Percentiles rank a stretch among this genome's conserved stretches.
Conservation (phyloP, 768 basidiomycete species). For the Tulasnella sp. region DNA sequence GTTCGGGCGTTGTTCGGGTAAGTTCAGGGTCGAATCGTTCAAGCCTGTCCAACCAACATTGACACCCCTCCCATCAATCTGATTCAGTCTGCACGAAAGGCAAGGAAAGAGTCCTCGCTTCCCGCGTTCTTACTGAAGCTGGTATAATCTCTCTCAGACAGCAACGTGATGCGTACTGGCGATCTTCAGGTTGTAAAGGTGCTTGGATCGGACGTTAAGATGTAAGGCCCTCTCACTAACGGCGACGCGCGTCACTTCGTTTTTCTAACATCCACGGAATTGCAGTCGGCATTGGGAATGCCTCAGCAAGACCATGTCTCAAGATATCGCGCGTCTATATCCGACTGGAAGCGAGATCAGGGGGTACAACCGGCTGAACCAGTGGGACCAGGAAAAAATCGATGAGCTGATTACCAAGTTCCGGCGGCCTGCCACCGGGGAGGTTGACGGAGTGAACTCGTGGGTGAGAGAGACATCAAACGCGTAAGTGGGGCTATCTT, state of each 20-base stretch:
- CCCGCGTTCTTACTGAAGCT: not conserved
- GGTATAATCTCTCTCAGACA: not conserved
- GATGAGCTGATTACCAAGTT: not conserved
- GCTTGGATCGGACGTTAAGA: not conserved
- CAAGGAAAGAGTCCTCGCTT: not conserved
- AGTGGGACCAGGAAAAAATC: not conserved
- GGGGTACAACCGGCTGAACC: not conserved
- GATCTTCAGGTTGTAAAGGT: not conserved
- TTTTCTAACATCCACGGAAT: not conserved
- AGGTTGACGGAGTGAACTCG: not conserved
- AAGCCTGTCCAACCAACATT: not conserved
- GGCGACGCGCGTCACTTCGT: not conserved
- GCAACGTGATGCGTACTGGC: not conserved
- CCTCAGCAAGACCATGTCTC: slow-evolving; percentile 8
- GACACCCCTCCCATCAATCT: not conserved
- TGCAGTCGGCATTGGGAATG: not conserved
- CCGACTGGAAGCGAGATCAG: not conserved
- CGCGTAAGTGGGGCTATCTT: not conserved
- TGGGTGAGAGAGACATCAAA: not conserved
- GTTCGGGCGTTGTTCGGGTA: not conserved
- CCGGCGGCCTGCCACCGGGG: not conserved
- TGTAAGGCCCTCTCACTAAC: not conserved
- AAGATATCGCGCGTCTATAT: not conserved
- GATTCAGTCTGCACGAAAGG: not conserved
- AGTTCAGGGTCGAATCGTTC: not conserved